These are phyloP conservation scores for Diaporthe nobilis DNA, from an alignment of 2,329 filamentous ascomycete species.

Conservation along the genomic window DNA sequence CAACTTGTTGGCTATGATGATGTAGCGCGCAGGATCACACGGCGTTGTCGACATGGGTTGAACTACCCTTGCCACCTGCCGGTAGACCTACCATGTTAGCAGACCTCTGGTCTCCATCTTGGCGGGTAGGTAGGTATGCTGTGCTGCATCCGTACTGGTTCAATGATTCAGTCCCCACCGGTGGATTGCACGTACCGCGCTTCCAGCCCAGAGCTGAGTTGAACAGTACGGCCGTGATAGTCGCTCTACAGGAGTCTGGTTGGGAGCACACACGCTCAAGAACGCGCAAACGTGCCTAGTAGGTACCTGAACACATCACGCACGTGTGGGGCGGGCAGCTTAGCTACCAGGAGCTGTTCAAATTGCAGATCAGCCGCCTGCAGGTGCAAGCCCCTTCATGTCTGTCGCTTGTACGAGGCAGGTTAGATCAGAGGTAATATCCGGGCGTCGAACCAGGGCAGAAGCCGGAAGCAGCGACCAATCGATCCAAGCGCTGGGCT, in stretches of 20 bases:
- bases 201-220: neutral
- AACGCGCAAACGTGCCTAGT: neutral
- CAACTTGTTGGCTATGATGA: neutral
- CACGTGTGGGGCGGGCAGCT: neutral
- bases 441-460: conserved; percentile 13
- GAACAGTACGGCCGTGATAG: conserved; percentile 6
- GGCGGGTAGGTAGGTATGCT: neutral
- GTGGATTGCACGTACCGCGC: neutral
- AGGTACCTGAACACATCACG: neutral
- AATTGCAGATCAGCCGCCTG: conserved; percentile 22
- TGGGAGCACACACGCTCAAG: neutral
- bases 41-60: conserved; percentile 11
- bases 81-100: neutral
- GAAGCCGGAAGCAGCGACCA: conserved; percentile 15
- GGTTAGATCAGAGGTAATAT: neutral
- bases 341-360: neutral
- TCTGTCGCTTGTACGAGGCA: conserved; percentile 9
- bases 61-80: conserved; percentile 15
- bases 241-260: no score
- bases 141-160: conserved; percentile 19
- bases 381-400: conserved; percentile 35
- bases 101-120: neutral
- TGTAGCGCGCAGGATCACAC: conserved; percentile 18
- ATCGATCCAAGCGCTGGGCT: neutral
- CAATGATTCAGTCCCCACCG: neutral